Conservation (phyloP, 345 rosid genomes). For the Firmiana major region DNA sequence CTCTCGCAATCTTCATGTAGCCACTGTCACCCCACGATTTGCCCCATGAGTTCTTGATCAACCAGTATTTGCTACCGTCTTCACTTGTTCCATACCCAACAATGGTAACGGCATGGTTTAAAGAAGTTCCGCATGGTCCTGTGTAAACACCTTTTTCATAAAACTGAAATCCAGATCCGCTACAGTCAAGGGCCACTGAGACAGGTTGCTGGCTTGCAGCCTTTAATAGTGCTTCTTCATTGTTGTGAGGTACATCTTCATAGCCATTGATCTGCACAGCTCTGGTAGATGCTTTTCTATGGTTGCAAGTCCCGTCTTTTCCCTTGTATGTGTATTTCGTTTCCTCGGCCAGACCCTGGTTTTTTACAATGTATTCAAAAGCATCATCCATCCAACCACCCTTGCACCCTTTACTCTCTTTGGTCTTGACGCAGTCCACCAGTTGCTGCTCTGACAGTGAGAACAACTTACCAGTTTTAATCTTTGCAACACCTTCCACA, state of each 20-base stretch:
- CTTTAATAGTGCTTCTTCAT: constrained; percentile 42
- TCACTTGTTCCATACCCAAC: constrained; percentile 24
- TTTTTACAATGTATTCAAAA: constrained; percentile 23
- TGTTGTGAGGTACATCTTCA: constrained; percentile 40
- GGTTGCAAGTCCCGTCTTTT: constrained; percentile 20
- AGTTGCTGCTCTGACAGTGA: constrained; percentile 51
- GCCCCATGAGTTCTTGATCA: constrained; percentile 28
- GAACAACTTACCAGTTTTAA: constrained; percentile 34
- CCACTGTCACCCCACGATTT: constrained; percentile 60
- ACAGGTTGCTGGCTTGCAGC: constrained; percentile 64
- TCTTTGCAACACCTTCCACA: constrained; percentile 39
- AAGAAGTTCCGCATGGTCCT: constrained; percentile 10
- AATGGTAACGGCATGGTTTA: constrained; percentile 11
- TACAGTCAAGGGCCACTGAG: constrained; percentile 35
- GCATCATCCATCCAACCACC: constrained; percentile 35
- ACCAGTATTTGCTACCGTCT: constrained; percentile 23
- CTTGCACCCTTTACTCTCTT: constrained; percentile 23
- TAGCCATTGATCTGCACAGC: constrained; percentile 39
- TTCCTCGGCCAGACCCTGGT: constrained; percentile 32
- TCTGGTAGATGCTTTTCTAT: constrained; percentile 5
- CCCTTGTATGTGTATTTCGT: constrained; percentile 24
- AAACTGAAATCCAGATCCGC: neutral
- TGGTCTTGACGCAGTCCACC: constrained; percentile 39
- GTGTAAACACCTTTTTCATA: constrained; percentile 44
- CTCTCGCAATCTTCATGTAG: constrained; percentile 50